Base-by-base conservation (phyloP, 108 stramenopile species). In the Nitzschia sp. region DNA sequence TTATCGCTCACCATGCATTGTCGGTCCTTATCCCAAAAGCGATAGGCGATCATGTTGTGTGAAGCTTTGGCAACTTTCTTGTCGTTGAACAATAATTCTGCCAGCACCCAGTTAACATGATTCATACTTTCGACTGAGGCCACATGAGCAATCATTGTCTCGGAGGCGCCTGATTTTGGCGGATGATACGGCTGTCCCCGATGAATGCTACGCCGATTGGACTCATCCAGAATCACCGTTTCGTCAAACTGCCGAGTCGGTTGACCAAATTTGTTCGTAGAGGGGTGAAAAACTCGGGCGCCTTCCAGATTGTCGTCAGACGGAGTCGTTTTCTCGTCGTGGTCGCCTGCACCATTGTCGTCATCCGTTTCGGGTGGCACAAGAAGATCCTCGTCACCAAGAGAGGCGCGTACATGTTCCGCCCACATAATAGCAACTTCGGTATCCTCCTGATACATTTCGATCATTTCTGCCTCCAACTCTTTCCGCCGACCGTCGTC, bases 11-110 rank as follows among this genome's bases (percentile, higher is more conserved):
- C 67, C 26, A 68, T 26, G 34, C 67, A 48, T 18, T 38, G 23
- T n/a, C 46, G 28, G 29, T 46, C 35, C 35, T 55, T 61, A 36
- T 66, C 67, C 59, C 38, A 54, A 46, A 93, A 90, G 35, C 89
- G 74, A 74, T 89, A 96, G 1, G 95, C 95, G 61, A 86, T 78
- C 86, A 96, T 96, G 57, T 96, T 96, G 72, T 96, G 95, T 9
- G 84, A 70, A 1, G 92, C 95, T 25, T 68, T 76, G 42, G 66
- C 78, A 3, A 90, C 80, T 34, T 87, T 90, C 28, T 83, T 83
- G 57, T 89, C 86, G 46, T 65, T 46, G 34, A 87, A 84, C 24
- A 95, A 28, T 11, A 87, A 51, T 26, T 82, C 64, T 42, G 64
- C 59, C 35, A 89, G 36, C 26, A 85, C 83, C 78, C 82, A 82